Percentiles rank a stretch among this genome's conserved stretches.
These are phyloP conservation scores for Melastoma candidum DNA, from an alignment of 441 rosid genomes.

Conservation along the genomic window DNA sequence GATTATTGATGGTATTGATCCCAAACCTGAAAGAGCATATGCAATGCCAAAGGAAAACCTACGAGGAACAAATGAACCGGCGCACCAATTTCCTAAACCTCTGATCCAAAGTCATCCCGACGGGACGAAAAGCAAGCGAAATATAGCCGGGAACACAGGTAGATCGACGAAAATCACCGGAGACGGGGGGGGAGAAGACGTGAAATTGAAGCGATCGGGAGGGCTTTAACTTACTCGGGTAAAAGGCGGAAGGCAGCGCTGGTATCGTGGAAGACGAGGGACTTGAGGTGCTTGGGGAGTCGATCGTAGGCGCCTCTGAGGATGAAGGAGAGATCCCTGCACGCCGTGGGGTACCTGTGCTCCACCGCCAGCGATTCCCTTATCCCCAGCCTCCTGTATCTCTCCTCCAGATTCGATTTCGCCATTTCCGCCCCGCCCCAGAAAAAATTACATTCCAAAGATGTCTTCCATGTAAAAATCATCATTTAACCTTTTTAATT, in stretches of 20 bases:
- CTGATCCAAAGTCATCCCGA: too few species aligned
- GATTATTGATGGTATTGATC: too few species aligned
- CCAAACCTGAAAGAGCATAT: too few species aligned
- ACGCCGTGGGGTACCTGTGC: constrained; percentile 51
- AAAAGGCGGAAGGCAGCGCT: constrained; percentile 70
- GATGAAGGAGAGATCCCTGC: constrained; percentile 60
- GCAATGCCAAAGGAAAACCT: too few species aligned
- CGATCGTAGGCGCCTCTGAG: constrained; percentile 37
- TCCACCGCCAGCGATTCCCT: constrained; percentile 36
- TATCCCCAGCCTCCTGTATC: too few species aligned
- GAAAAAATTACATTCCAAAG: too few species aligned
- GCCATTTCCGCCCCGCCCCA: constrained; percentile 15
- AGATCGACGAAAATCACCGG: constrained; percentile 2
- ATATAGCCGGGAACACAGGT: not conserved
- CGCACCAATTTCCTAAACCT: too few species aligned
- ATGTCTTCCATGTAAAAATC: too few species aligned
- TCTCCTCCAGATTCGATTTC: too few species aligned
- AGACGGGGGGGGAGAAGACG: not conserved
- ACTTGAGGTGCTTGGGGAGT: constrained; percentile 53
- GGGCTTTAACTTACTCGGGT: constrained; percentile 38
- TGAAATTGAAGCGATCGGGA: not conserved
- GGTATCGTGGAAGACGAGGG: constrained; percentile 49
- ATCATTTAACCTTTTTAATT: too few species aligned
- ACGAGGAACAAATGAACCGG: too few species aligned
- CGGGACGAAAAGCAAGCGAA: too few species aligned